Evolutionary conservation across 805 yeast genomes (phyloP).

Genomic region (Candida silvatica): DNA sequence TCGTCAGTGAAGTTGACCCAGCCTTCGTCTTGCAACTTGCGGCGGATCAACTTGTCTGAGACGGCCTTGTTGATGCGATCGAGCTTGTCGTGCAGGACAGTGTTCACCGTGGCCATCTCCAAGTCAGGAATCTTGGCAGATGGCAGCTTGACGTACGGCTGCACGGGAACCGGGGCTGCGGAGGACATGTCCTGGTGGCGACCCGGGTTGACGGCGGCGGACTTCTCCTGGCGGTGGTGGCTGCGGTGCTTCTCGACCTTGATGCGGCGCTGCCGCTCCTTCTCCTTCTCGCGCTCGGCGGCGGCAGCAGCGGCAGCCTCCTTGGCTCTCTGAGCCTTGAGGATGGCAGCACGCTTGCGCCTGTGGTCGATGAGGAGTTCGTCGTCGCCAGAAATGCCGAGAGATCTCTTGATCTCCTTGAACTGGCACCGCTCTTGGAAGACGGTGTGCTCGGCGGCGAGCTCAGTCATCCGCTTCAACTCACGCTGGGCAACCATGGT

Average conservation of each 20-base stretch:
- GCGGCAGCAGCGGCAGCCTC: slow-evolving; percentile 4
- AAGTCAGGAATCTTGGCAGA: slow-evolving; percentile 90
- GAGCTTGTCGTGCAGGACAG: slow-evolving; percentile 65
- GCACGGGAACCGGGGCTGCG: slow-evolving; percentile 34
- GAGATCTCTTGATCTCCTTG: slow-evolving; percentile 64
- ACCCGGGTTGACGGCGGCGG: not conserved
- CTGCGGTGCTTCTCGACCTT: not conserved
- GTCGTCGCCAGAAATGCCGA: slow-evolving; percentile 77
- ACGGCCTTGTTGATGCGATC: slow-evolving; percentile 78
- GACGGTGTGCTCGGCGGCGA: slow-evolving; percentile 54
- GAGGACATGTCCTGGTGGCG: slow-evolving; percentile 2
- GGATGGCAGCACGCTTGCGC: slow-evolving; percentile 40
- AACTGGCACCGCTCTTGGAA: slow-evolving; percentile 68
- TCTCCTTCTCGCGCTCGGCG: slow-evolving; percentile 3
- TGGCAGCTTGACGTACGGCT: slow-evolving; percentile 81
- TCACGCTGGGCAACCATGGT: slow-evolving; percentile 71
- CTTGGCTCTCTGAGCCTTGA: slow-evolving; percentile 7
- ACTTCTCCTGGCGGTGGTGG: slow-evolving; percentile 10
- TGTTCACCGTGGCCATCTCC: slow-evolving; percentile 76
- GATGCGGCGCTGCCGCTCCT: slow-evolving; percentile 1
- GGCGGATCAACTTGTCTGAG: slow-evolving; percentile 67
- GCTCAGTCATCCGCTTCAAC: slow-evolving; percentile 46
- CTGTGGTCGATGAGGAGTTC: slow-evolving; percentile 74
- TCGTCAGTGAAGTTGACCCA: slow-evolving; percentile 85
- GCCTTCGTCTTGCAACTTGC: slow-evolving; percentile 61